Evolutionary conservation across 345 rosid genomes (phyloP).

Genomic region (Luvunga scandens): DNA sequence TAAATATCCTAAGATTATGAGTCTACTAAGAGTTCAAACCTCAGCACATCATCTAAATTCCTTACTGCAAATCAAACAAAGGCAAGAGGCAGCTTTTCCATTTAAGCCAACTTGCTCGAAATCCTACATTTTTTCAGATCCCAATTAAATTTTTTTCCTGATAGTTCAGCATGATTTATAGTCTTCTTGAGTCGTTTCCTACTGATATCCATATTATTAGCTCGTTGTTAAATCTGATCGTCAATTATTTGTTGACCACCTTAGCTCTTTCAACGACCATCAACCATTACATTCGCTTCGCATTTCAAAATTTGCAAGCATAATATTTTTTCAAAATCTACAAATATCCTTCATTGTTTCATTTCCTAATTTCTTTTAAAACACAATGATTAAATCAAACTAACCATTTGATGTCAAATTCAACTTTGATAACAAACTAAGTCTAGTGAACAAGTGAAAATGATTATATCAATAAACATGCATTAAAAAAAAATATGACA

Average conservation of each 20-base stretch:
- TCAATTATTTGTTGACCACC: neutral
- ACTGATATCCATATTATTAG: neutral
- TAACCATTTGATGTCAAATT: neutral
- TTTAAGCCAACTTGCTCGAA: neutral
- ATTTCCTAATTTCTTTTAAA: neutral
- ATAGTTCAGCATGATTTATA: neutral
- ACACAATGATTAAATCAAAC: neutral
- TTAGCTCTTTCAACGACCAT: neutral
- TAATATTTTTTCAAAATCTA: neutral
- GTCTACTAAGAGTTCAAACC: neutral
- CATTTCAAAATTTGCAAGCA: neutral
- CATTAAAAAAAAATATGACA: neutral
- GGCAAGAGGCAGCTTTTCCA: neutral
- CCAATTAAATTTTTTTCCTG: neutral
- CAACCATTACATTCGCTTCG: neutral
- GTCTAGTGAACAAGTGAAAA: neutral
- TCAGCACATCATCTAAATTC: neutral
- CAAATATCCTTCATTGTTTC: neutral
- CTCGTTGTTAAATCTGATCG: neutral
- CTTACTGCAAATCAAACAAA: neutral
- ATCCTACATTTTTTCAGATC: neutral
- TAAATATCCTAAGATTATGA: neutral
- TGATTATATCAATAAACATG: neutral
- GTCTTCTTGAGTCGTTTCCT: neutral
- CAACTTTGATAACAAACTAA: neutral